These are phyloP conservation scores for Trichoderma afroharzianum DNA, from an alignment of 2,329 filamentous ascomycete species.

Conservation along the genomic window DNA sequence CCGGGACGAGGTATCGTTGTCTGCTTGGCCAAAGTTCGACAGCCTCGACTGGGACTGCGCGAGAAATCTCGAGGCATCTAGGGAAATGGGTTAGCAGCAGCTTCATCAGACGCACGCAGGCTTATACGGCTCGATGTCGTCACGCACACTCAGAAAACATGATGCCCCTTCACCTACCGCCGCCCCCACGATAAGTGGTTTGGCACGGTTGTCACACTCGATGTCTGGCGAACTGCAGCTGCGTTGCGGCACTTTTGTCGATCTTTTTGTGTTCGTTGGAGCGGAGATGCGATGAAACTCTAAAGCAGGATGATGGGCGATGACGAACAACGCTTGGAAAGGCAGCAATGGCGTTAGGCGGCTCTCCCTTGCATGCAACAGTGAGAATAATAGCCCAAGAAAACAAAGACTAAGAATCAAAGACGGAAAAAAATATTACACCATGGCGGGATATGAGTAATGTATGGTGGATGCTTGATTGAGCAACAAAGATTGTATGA, in stretches of 20 bases:
- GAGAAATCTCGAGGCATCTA: conserved; percentile 95
- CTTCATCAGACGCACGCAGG: background rate
- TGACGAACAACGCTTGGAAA: conserved; percentile 13
- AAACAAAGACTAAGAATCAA: background rate
- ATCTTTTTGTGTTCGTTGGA: background rate
- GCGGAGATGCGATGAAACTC: conserved; percentile 12
- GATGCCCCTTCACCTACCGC: conserved; percentile 31
- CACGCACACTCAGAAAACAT: conserved; percentile 78
- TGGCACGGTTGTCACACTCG: conserved; percentile 14
- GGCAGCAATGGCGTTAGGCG: background rate
- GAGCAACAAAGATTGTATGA: background rate
- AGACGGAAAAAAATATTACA: background rate
- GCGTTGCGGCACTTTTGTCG: background rate
- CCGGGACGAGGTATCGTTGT: conserved; percentile 34
- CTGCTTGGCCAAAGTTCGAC: conserved; percentile 65
- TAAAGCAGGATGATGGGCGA: conserved; percentile 5
- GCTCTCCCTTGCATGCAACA: conserved; percentile 11
- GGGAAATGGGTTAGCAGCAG: conserved; percentile 21
- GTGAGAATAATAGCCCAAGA: background rate
- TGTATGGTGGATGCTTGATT: conserved; percentile 1
- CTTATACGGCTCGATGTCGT: background rate
- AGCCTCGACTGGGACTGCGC: conserved; percentile 93
- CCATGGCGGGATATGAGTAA: background rate
- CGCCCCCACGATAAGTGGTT: conserved; percentile 28
- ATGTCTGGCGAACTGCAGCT: background rate